Evolutionary conservation across 2,329 filamentous ascomycete genomes (phyloP), one percentile per base, ranked within the genome.

Genomic region (Colletotrichum tabaci): DNA sequence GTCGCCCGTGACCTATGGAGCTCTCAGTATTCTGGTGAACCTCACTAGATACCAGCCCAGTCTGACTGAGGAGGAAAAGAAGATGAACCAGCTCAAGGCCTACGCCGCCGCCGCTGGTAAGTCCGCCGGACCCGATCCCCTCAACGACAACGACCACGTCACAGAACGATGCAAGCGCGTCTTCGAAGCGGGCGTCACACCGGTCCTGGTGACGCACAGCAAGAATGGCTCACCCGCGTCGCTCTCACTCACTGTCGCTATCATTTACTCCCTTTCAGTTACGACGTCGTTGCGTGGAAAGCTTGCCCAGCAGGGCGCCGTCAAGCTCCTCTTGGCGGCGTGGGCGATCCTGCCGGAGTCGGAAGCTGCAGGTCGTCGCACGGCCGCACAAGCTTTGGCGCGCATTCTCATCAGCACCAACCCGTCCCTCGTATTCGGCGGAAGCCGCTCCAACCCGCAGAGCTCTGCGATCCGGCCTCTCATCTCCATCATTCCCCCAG

Each of bases 291-390:
- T 94, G 67, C 91, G 96, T 13, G 93, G 94, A 0, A 87, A 90
- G 60, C 90, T 99, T 74, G 94, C 95, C 3, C 96, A 98, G 78
- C 95, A 98, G 85, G 96, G 96, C n/a, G 94, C 94, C 2, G 89
- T 98, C 21, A 96, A 93, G 76, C 88, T 98, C 1, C 87, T 98
- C 26, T 88, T 98, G 35, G 89, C 92, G 16, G 88, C 92, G 66
- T 91, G 91, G 87, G 86, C 87, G 15, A 84, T 86, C n/a, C 86
- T 94, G 4, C 85, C 89, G 2, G 85, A 89, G 40, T 83, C 85
- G 2, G 87, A 87, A 55, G 74, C 78, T 12, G 77, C 79, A 42
- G 78, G 83, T 1, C 87, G 85, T 73, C 87, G 90, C 30, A 89
- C 87, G 52, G 91, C 94, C 15, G 93, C 93, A 2, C 96, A 95